Percentiles rank a stretch among this genome's conserved stretches.
These are phyloP conservation scores for Aphanomyces stellatus DNA, from an alignment of 352 stramenopile species.

Conservation along the genomic window DNA sequence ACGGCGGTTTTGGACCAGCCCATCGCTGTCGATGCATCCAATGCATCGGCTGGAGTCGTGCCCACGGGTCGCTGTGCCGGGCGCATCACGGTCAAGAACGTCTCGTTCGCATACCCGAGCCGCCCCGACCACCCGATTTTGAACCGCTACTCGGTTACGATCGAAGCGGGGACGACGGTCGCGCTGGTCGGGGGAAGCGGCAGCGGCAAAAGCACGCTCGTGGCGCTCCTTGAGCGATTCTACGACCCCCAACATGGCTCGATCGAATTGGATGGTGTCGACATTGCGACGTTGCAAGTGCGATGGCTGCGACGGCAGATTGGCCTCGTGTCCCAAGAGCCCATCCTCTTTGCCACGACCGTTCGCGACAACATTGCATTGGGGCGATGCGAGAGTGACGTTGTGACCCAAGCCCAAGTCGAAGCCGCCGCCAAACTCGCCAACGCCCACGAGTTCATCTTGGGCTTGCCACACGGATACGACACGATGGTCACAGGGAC, in stretches of 20 bases:
- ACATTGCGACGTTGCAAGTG: constrained; percentile 73
- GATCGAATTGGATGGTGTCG: constrained; percentile 70
- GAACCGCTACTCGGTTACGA: constrained; percentile 21
- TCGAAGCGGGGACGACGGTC: constrained; percentile 33
- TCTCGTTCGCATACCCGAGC: constrained; percentile 73
- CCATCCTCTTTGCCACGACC: constrained; percentile 85
- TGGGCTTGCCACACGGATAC: constrained; percentile 73
- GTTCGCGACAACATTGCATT: constrained; percentile 88
- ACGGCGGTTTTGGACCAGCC: constrained; percentile 39
- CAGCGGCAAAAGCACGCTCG: constrained; percentile 55
- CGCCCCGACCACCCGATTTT: constrained; percentile 27
- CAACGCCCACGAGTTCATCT: constrained; percentile 60
- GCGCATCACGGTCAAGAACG: constrained; percentile 38
- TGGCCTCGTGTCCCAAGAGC: constrained; percentile 74
- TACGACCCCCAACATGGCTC: constrained; percentile 73
- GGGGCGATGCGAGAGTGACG: constrained; percentile 37
- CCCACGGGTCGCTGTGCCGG: constrained; percentile 31
- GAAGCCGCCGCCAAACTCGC: constrained; percentile 44
- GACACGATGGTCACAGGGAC: constrained; percentile 71
- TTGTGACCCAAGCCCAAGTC: constrained; percentile 58
- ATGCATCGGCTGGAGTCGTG: constrained; percentile 27
- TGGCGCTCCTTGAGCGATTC: constrained; percentile 75
- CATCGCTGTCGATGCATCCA: constrained; percentile 39
- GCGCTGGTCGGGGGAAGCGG: constrained; percentile 34
- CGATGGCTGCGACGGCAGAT: constrained; percentile 55